Evolutionary conservation across 306 rosid genomes (phyloP), one percentile per base, ranked within the genome.

Genomic region (Potentilla sterilis): DNA sequence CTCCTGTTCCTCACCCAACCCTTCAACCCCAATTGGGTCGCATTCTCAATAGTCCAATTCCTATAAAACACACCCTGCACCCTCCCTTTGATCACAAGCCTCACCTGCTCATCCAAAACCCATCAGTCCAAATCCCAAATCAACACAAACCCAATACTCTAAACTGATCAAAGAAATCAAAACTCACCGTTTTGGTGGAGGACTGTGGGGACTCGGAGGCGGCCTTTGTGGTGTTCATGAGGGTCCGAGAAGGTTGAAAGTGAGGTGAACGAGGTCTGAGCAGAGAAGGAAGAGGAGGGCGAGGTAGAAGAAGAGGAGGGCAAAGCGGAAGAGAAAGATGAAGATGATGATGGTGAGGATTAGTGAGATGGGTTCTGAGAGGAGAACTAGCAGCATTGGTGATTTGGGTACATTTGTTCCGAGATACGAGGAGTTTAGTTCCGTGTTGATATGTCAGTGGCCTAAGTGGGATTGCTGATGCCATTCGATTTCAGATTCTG

Each of bases 51-150:
- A 42, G 85, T 84, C 88, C 91, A 87, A 70, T 85, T 43, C 79
- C 91, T 78, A 70, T 87, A 84, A 71, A 87, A 87, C 79, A 87
- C 88, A 35, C 89, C 91, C 86, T 92, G 98, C 49, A 92, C 98
- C 75, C 89, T 78, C 42, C 98, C 98, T 82, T 87, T 92, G 24
- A 94, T 79, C 87, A 92, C 89, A 75, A 89, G 89, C 88, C 96
- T 90, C 71, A 87, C 98, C 98, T 93, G 89, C 83, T 73, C 72
- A 44, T 13, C 78, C 72, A 19, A 64, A 51, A 35, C 43, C 67
- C 79, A 64, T 19, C 52, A 8, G 67, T 41, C 18, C 55, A 32
- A 49, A 5, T 5, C 54, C 4, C 18, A 46, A 32, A 32, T 13
- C 3, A 48, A 51, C 63, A 35, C 35, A 49, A 28, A 14, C 34